A percentile compares a stretch with the other conserved stretches of the same genome.
Conservation (phyloP, 176 grass and related monocot genomes). For the Ananas comosus region DNA sequence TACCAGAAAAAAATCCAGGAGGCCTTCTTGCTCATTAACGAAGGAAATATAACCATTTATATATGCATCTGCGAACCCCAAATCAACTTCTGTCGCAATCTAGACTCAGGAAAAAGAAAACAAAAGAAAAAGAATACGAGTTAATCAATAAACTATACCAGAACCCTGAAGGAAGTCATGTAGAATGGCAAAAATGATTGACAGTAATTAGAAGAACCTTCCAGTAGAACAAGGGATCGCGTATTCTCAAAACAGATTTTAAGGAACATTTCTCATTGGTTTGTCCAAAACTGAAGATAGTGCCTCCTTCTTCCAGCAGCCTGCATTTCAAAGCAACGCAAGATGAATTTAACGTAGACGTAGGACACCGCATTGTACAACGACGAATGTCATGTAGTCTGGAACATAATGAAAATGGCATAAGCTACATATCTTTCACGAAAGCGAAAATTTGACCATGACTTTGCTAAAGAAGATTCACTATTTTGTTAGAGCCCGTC, state of each 20-base stretch:
- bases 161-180: too few relatives aligned
- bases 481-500: too few relatives aligned
- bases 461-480: background rate
- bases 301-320: constrained; percentile 77
- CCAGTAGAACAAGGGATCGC: constrained; percentile 77
- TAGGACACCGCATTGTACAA: too few relatives aligned
- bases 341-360: background rate
- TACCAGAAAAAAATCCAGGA: constrained; percentile 80
- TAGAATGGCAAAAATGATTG: background rate
- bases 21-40: constrained; percentile 58
- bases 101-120: constrained; percentile 22
- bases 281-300: constrained; percentile 54
- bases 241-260: constrained; percentile 51
- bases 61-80: constrained; percentile 73
- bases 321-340: constrained; percentile 12
- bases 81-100: constrained; percentile 72
- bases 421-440: too few relatives aligned
- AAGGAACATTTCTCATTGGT: constrained; percentile 24
- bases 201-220: constrained; percentile 34
- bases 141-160: background rate
- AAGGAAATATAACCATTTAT: constrained; percentile 77
- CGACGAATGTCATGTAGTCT: too few relatives aligned
- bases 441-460: too few relatives aligned
- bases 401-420: too few relatives aligned
- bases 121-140: background rate